Conservation (phyloP, 2,329 filamentous ascomycete species). For the Davidsoniella australis region DNA sequence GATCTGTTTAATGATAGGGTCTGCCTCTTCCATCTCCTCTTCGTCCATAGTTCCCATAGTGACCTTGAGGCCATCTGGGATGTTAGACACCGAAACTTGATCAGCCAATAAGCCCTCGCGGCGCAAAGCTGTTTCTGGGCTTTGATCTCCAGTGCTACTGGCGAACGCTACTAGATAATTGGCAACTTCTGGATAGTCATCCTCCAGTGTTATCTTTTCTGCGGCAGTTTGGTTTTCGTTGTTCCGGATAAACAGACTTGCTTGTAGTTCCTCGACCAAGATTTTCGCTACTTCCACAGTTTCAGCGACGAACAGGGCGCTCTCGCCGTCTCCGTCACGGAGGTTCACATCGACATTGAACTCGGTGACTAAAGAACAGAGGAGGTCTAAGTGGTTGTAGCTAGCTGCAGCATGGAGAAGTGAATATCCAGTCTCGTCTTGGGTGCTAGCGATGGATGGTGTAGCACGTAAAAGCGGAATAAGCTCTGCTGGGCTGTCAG, state of each 20-base stretch:
- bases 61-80: conserved; percentile 58
- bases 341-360: conserved; percentile 67
- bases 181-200: conserved; percentile 58
- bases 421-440: conserved; percentile 89
- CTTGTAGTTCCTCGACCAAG: conserved; percentile 66
- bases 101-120: conserved; percentile 18
- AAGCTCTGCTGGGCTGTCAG: conserved; percentile 61
- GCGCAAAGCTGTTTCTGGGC: conserved; percentile 14
- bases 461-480: conserved; percentile 57
- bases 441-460: conserved; percentile 57
- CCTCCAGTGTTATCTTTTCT: conserved; percentile 65
- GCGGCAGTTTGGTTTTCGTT: conserved; percentile 62
- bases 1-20: conserved; percentile 65
- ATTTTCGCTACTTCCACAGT: conserved; percentile 59
- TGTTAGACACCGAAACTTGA: conserved; percentile 15
- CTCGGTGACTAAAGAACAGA: conserved; percentile 57
- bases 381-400: conserved; percentile 71
- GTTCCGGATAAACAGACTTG: conserved; percentile 49
- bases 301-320: conserved; percentile 86
- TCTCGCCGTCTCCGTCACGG: conserved; percentile 81
- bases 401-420: conserved; percentile 84
- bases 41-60: conserved; percentile 60
- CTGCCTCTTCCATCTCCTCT: conserved; percentile 36
- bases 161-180: conserved; percentile 42
- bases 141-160: conserved; percentile 8